Evolutionary conservation across 805 yeast species (phyloP).

Genomic region (Metschnikowia cubensis): DNA sequence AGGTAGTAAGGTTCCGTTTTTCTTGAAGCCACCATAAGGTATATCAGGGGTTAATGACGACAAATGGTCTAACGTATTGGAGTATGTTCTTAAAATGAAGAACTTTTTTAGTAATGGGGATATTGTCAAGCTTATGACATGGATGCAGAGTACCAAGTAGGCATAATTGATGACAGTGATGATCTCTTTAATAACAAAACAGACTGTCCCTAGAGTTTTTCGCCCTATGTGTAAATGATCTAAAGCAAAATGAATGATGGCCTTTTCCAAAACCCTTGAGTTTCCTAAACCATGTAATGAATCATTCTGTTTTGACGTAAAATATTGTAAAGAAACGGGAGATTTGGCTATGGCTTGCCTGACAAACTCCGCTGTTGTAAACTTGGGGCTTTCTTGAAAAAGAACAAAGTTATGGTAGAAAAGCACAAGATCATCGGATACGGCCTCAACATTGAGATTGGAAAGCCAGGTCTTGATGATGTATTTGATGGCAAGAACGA

Average conservation of each 20-base stretch:
- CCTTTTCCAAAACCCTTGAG: background rate
- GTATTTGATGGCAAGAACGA: conserved; percentile 21
- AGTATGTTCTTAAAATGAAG: conserved; percentile 18
- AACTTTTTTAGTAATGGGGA: conserved; percentile 17
- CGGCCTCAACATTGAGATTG: background rate
- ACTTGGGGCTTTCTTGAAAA: background rate
- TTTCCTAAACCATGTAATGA: background rate
- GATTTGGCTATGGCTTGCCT: conserved; percentile 1
- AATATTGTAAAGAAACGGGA: conserved; percentile 1
- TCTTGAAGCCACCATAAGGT: conserved; percentile 16
- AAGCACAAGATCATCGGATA: background rate
- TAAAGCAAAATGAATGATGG: background rate
- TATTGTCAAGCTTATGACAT: conserved; percentile 22
- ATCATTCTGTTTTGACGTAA: background rate
- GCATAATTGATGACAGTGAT: conserved; percentile 16
- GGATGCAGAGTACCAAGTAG: conserved; percentile 24
- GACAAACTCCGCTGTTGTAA: background rate
- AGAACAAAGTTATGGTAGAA: conserved; percentile 3
- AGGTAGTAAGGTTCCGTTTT: conserved; percentile 7
- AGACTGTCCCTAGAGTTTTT: conserved; percentile 3
- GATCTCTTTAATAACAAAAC: conserved; percentile 12
- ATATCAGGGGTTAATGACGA: conserved; percentile 21
- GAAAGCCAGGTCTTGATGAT: conserved; percentile 13
- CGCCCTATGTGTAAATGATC: conserved; percentile 7
- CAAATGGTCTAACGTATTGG: conserved; percentile 21